These are phyloP conservation scores for Fragilaria radians DNA, from an alignment of 108 stramenopile genomes.

Conservation along the genomic window DNA sequence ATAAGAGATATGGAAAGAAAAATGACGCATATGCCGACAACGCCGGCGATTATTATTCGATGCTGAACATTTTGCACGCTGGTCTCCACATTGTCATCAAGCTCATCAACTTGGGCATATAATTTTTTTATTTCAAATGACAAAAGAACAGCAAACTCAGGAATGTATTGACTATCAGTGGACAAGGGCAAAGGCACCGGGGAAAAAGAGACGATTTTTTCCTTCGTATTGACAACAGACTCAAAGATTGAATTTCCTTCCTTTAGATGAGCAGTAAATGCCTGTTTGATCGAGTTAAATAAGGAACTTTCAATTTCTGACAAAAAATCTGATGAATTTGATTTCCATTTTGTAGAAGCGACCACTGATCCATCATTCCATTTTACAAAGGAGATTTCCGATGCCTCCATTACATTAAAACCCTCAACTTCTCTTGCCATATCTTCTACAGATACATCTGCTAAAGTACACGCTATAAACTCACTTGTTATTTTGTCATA, in stretches of 20 bases:
- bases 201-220: not conserved
- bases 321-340: not conserved
- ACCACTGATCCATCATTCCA: slow-evolving; percentile 22
- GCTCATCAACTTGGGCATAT: slow-evolving; percentile 8
- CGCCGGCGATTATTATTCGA: slow-evolving; percentile 16
- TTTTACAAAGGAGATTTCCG: slow-evolving; percentile 12
- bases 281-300: slow-evolving; percentile 4
- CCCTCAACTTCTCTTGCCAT: slow-evolving; percentile 15
- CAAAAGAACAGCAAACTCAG: slow-evolving; percentile 26
- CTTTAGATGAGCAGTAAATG: not conserved
- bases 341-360: slow-evolving; percentile 10
- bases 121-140: slow-evolving; percentile 14
- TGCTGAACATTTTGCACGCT: slow-evolving; percentile 1
- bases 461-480: slow-evolving; percentile 34
- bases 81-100: slow-evolving; percentile 1
- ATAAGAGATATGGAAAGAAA: slow-evolving; percentile 24
- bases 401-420: slow-evolving; percentile 14
- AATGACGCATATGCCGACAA: slow-evolving; percentile 25
- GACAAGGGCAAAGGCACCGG: slow-evolving; percentile 25
- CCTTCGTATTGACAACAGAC: not conserved
- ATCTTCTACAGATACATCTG: slow-evolving; percentile 20
- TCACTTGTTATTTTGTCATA: slow-evolving; percentile 32
- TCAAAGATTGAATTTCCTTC: not conserved
- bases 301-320: not conserved
- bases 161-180: slow-evolving; percentile 23